Percentiles rank a stretch among this genome's conserved stretches.
Evolutionary conservation across 805 yeast species (phyloP).

Genomic region (Metschnikowia gelsemii): DNA sequence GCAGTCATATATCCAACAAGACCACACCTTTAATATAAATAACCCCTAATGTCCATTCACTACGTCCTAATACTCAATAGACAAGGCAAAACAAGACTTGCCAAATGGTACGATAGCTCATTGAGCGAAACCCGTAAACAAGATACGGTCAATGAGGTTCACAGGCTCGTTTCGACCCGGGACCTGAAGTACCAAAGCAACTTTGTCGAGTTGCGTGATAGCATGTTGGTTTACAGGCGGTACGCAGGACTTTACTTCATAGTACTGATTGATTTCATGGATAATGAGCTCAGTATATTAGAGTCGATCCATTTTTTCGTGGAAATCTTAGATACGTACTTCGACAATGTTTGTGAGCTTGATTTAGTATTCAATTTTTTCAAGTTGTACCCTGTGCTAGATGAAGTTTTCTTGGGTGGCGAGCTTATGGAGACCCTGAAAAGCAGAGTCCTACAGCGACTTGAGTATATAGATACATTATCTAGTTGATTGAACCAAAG

Average conservation of each 20-base stretch:
- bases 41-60: slow-evolving; percentile 67
- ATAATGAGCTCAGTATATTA: slow-evolving; percentile 78
- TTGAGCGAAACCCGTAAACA: slow-evolving; percentile 32
- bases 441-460: slow-evolving; percentile 58
- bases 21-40: no score
- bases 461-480: slow-evolving; percentile 55
- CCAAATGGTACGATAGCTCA: slow-evolving; percentile 63
- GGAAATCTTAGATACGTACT: slow-evolving; percentile 81
- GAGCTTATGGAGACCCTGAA: slow-evolving; percentile 87
- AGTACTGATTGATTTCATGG: slow-evolving; percentile 74
- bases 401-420: slow-evolving; percentile 87
- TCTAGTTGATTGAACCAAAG: neutral
- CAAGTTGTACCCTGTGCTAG: slow-evolving; percentile 77
- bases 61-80: slow-evolving; percentile 81
- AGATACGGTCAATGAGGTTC: slow-evolving; percentile 59
- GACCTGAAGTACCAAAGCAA: slow-evolving; percentile 83
- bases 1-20: no score
- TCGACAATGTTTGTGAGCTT: slow-evolving; percentile 88
- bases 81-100: slow-evolving; percentile 88
- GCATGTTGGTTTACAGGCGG: slow-evolving; percentile 77
- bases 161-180: slow-evolving; percentile 73
- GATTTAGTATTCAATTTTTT: slow-evolving; percentile 91
- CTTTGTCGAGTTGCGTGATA: slow-evolving; percentile 60
- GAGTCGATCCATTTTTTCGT: slow-evolving; percentile 87
- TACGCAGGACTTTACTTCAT: slow-evolving; percentile 92